Conservation (phyloP, 345 rosid species). For the Aquilaria yunnanensis region DNA sequence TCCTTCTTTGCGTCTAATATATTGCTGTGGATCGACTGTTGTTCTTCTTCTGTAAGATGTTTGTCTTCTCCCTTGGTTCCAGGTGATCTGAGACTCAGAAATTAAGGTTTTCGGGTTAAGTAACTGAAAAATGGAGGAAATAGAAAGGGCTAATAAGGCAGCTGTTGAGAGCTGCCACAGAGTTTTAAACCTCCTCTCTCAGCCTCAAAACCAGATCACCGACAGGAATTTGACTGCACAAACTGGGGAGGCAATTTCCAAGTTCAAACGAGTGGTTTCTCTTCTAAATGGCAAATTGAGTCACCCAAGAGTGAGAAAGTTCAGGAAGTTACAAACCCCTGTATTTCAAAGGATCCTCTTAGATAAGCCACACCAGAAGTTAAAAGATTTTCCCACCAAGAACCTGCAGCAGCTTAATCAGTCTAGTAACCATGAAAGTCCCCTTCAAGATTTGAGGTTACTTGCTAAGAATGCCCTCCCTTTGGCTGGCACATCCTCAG, state of each 20-base stretch:
- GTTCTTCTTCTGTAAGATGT: too few relatives aligned
- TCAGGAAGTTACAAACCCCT: constrained; percentile 39
- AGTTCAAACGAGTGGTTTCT: constrained; percentile 71
- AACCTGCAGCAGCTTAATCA: constrained; percentile 27
- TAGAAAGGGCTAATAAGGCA: constrained; percentile 71
- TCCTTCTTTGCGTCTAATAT: too few relatives aligned
- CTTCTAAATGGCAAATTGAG: constrained; percentile 62
- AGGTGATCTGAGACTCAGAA: constrained; percentile 11
- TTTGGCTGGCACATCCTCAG: constrained; percentile 41
- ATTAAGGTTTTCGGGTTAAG: constrained; percentile 20
- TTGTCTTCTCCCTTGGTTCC: neutral
- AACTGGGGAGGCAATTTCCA: constrained; percentile 70
- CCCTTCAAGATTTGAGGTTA: constrained; percentile 40
- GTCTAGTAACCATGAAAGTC: constrained; percentile 28
- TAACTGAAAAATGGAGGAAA: constrained; percentile 51
- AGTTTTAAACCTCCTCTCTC: constrained; percentile 46
- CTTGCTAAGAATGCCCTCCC: constrained; percentile 38
- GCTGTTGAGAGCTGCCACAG: constrained; percentile 82
- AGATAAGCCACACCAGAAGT: constrained; percentile 33
- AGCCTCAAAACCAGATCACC: constrained; percentile 55
- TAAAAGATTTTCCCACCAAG: constrained; percentile 32
- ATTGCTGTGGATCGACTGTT: too few relatives aligned
- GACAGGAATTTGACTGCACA: constrained; percentile 50
- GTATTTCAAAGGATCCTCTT: constrained; percentile 45
- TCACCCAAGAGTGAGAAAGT: constrained; percentile 81